Conservation (phyloP, 371 early-diverging fungal species). For the Haplosporangium sp. region DNA sequence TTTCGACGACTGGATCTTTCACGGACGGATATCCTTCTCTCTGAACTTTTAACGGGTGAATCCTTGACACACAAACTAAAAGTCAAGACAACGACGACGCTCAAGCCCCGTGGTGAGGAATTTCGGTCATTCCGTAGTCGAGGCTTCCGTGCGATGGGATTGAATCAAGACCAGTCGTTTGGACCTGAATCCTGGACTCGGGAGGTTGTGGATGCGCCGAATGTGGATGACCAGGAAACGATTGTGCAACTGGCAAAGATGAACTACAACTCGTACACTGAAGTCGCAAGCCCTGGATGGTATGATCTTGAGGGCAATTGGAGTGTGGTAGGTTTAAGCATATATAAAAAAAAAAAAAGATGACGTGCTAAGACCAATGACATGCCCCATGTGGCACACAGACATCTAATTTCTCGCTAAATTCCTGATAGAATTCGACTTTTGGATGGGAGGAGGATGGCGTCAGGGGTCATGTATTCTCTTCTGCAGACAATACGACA, state of each 20-base stretch:
- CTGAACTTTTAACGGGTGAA: conserved; percentile 38
- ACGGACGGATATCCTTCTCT: conserved; percentile 12
- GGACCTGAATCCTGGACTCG: conserved; percentile 74
- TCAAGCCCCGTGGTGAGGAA: conserved; percentile 21
- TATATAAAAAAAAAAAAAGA: background rate
- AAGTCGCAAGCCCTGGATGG: conserved; percentile 71
- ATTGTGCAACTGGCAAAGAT: conserved; percentile 56
- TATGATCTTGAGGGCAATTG: conserved; percentile 80
- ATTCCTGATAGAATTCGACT: conserved; percentile 65
- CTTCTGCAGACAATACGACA: conserved; percentile 69
- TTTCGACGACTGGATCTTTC: conserved; percentile 59
- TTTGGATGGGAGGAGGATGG: conserved; percentile 93
- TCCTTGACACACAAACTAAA: conserved; percentile 37
- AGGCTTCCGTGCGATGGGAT: conserved; percentile 34
- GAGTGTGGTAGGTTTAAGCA: conserved; percentile 65
- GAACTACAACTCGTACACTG: conserved; percentile 59
- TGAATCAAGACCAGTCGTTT: conserved; percentile 70
- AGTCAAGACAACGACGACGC: conserved; percentile 40
- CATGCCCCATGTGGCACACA: too few relatives aligned
- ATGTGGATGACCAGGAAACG: conserved; percentile 53
- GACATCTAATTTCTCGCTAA: background rate
- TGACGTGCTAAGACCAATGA: background rate
- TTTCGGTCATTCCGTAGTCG: conserved; percentile 17
- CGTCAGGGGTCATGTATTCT: conserved; percentile 93
- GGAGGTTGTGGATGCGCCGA: conserved; percentile 57